Evolutionary conservation across 306 rosid species (phyloP).

Genomic region (Rosa persica): DNA sequence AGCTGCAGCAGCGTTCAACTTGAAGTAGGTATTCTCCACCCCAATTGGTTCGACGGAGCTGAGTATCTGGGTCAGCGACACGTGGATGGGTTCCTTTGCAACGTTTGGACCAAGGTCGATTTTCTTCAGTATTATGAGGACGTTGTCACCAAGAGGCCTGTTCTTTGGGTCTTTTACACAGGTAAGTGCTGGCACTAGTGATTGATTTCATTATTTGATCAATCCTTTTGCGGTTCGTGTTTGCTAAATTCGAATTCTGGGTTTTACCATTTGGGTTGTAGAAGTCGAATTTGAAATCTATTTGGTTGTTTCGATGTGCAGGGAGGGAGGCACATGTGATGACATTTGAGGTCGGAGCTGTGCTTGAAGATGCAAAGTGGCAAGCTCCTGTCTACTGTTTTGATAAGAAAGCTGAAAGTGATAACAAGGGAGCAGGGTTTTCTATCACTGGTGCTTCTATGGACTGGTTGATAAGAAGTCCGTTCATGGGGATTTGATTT

Average conservation of each 20-base stretch:
- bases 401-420: slow-evolving; percentile 14
- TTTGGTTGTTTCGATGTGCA: slow-evolving; percentile 22
- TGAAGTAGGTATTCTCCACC: slow-evolving; percentile 75
- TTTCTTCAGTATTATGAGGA: slow-evolving; percentile 79
- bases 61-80: slow-evolving; percentile 61
- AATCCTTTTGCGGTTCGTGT: not conserved
- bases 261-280: not conserved
- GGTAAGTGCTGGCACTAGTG: slow-evolving; percentile 28
- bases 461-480: not conserved
- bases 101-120: slow-evolving; percentile 84
- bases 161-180: slow-evolving; percentile 72
- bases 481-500: not conserved
- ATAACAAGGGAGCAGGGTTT: not conserved
- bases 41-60: slow-evolving; percentile 89
- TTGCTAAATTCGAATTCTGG: not conserved
- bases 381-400: slow-evolving; percentile 90
- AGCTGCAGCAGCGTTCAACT: slow-evolving; percentile 42
- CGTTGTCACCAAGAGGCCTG: slow-evolving; percentile 63
- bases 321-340: slow-evolving; percentile 86
- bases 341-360: slow-evolving; percentile 93
- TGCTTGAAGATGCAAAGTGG: slow-evolving; percentile 73
- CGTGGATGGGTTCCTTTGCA: slow-evolving; percentile 75
- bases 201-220: not conserved
- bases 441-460: slow-evolving; percentile 2
- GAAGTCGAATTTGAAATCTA: not conserved